Conservation (phyloP, 495 filamentous ascomycete genomes). For the Aspergillus baeticus region DNA sequence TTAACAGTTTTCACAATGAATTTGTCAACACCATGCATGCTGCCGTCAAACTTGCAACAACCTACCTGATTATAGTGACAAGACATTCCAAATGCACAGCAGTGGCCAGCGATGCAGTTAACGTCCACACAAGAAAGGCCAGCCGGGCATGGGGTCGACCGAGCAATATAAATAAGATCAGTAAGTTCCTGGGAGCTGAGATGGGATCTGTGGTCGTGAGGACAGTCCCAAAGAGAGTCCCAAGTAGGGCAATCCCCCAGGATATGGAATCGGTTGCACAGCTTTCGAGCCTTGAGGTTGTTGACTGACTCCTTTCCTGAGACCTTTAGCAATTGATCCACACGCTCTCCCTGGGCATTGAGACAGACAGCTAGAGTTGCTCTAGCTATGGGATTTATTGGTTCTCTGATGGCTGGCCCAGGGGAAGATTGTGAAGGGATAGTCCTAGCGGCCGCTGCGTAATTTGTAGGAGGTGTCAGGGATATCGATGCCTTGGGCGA, state of each 20-base stretch:
- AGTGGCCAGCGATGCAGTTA: slow-evolving; percentile 28
- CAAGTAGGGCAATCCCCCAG: slow-evolving; percentile 17
- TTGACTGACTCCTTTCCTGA: slow-evolving; percentile 19
- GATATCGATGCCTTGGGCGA: neutral
- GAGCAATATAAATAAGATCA: slow-evolving; percentile 25
- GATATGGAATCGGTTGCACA: slow-evolving; percentile 28
- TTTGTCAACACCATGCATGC: slow-evolving; percentile 23
- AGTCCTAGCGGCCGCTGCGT: slow-evolving; percentile 18
- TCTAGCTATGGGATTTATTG: too few species aligned
- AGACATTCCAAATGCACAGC: slow-evolving; percentile 17
- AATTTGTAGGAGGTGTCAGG: too few species aligned
- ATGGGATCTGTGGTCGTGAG: slow-evolving; percentile 17
- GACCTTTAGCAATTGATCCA: slow-evolving; percentile 19
- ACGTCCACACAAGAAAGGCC: slow-evolving; percentile 25
- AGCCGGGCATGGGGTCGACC: slow-evolving; percentile 18
- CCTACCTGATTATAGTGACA: neutral
- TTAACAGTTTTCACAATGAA: too few species aligned
- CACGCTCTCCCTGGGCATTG: slow-evolving; percentile 23
- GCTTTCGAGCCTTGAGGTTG: slow-evolving; percentile 19
- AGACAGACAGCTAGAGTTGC: too few species aligned
- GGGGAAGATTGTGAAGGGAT: too few species aligned
- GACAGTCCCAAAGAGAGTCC: slow-evolving; percentile 11
- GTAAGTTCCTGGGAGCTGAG: slow-evolving; percentile 19
- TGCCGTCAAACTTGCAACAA: slow-evolving; percentile 20
- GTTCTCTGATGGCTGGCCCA: too few species aligned